phyloP scores from a whole-genome alignment of 164 flowering plant genomes.

The Tetrastigma voinierianum region DNA sequence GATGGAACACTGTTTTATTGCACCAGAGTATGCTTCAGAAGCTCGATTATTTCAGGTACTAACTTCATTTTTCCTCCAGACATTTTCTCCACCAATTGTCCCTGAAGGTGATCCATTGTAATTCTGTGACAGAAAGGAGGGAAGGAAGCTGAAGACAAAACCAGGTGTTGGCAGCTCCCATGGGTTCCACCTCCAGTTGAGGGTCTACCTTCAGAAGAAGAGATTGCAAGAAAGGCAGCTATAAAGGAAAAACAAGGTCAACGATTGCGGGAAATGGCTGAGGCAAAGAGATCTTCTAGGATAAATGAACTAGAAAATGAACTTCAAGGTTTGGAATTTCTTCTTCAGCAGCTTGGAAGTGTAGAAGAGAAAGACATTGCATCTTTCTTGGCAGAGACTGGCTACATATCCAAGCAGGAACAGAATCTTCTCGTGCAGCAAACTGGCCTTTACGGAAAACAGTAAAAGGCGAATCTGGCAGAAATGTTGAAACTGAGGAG shows the following conservation, averaged over 20 bases:
- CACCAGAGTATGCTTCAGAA: slow-evolving; percentile 81
- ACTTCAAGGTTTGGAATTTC: slow-evolving; percentile 72
- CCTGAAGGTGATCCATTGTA: neutral
- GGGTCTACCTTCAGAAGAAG: slow-evolving; percentile 87
- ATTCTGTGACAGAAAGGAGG: slow-evolving; percentile 57
- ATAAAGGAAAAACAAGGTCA: slow-evolving; percentile 91
- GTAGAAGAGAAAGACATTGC: slow-evolving; percentile 60
- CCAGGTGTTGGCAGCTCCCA: slow-evolving; percentile 91
- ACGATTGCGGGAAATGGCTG: slow-evolving; percentile 94
- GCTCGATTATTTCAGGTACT: slow-evolving; percentile 73
- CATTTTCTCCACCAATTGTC: neutral
- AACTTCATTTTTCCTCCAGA: neutral
- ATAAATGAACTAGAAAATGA: slow-evolving; percentile 87
- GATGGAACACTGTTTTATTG: slow-evolving; percentile 92
- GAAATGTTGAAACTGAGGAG: slow-evolving; percentile 61
- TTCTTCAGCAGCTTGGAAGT: slow-evolving; percentile 62
- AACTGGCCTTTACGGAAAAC: slow-evolving; percentile 74
- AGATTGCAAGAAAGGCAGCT: slow-evolving; percentile 93
- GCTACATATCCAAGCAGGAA: slow-evolving; percentile 78
- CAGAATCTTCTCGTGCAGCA: slow-evolving; percentile 55
- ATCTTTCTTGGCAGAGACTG: slow-evolving; percentile 67
- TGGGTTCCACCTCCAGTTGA: slow-evolving; percentile 83
- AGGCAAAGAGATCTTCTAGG: slow-evolving; percentile 79
- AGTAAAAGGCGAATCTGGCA: slow-evolving; percentile 84
- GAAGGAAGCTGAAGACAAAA: slow-evolving; percentile 84